phyloP scores from a whole-genome alignment of 2,329 filamentous ascomycete species.

The Teratosphaeria pseudoeucalypti region DNA sequence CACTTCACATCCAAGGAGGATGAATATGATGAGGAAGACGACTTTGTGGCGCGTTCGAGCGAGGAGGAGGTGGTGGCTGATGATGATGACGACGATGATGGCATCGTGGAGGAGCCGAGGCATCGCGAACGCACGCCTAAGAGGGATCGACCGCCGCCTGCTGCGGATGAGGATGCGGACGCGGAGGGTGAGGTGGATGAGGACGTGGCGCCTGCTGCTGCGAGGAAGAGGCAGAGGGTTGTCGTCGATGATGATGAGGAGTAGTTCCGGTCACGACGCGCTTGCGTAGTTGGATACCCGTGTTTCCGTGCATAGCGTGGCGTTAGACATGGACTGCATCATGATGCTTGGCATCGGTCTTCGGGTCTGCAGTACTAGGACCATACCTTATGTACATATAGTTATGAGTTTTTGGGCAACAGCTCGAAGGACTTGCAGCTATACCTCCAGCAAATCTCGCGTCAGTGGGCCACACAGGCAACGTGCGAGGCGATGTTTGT shows the following conservation, averaged over 20 bases:
- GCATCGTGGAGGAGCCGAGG: constrained; percentile 27
- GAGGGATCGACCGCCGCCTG: constrained; percentile 19
- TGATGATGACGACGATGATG: constrained; percentile 44
- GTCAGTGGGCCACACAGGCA: not conserved
- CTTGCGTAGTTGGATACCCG: not conserved
- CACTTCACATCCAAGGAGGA: constrained; percentile 53
- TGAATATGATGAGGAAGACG: constrained; percentile 70
- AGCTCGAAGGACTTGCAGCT: not conserved
- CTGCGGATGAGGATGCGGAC: constrained; percentile 26
- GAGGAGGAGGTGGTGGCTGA: constrained; percentile 53
- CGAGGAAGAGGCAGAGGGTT: constrained; percentile 35
- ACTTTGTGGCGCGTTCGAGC: constrained; percentile 66
- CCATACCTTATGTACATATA: not conserved
- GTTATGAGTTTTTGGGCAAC: not conserved
- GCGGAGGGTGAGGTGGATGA: constrained; percentile 24
- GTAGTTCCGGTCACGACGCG: not conserved
- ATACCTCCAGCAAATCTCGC: not conserved
- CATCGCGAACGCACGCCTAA: constrained; percentile 28
- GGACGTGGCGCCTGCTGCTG: constrained; percentile 16
- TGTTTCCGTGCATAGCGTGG: not conserved
- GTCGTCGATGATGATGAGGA: constrained; percentile 40
- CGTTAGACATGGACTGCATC: not conserved
- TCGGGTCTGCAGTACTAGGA: not conserved
- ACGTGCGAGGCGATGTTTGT: not conserved
- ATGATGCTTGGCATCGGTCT: not conserved